A percentile compares a stretch with the other conserved stretches of the same genome.
These are phyloP conservation scores for Vaccinium darrowii DNA, from an alignment of 148 eudicot genomes.

Conservation along the genomic window DNA sequence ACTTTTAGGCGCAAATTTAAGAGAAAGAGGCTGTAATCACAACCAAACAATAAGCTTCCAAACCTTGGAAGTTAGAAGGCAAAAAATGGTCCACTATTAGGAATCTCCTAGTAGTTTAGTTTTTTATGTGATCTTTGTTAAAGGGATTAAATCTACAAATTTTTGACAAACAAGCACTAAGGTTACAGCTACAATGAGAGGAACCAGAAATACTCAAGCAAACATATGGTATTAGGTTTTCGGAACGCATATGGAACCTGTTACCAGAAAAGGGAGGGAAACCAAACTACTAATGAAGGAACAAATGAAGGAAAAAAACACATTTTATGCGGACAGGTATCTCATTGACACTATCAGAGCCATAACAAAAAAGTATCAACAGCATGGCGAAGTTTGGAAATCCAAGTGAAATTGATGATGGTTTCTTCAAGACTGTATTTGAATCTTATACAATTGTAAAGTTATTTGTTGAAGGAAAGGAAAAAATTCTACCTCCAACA, in stretches of 20 bases:
- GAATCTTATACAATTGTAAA: not conserved
- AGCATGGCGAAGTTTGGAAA: not conserved
- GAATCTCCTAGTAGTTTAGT: not conserved
- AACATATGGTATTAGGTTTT: not conserved
- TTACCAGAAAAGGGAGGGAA: not conserved
- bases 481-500: not conserved
- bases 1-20: not conserved
- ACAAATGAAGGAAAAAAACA: not conserved
- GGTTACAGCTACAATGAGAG: not conserved
- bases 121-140: not conserved
- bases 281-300: not conserved
- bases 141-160: conserved; percentile 8
- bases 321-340: not conserved
- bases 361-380: not conserved
- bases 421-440: not conserved
- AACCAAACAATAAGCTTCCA: not conserved
- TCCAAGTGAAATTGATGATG: not conserved
- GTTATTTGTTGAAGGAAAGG: not conserved
- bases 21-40: not conserved
- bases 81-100: not conserved
- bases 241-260: not conserved
- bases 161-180: not conserved
- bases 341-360: too few species aligned
- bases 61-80: not conserved
- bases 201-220: not conserved